phyloP scores from a whole-genome alignment of 1,139 yeast species.

The Candida mesenterica region DNA sequence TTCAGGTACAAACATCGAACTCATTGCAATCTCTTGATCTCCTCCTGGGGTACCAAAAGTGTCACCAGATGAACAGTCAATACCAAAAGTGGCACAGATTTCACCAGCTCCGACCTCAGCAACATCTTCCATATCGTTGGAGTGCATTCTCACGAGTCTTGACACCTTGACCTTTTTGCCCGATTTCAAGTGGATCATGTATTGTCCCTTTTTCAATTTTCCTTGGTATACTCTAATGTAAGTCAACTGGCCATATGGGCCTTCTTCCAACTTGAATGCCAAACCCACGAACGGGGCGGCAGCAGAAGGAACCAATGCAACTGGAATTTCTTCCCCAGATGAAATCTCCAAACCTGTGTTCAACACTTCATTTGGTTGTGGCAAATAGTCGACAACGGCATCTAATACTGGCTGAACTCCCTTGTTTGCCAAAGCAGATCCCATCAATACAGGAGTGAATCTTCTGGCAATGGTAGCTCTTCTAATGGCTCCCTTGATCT shows the following conservation, averaged over 20 bases:
- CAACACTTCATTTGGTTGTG: slow-evolving; percentile 89
- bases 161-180: slow-evolving; percentile 94
- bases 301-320: slow-evolving; percentile 72
- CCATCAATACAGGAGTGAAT: slow-evolving; percentile 98
- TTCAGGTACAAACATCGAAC: slow-evolving; percentile 97
- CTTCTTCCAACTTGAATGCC: slow-evolving; percentile 98
- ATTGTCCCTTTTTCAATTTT: slow-evolving; percentile 82
- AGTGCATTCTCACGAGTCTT: slow-evolving; percentile 97
- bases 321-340: slow-evolving; percentile 59
- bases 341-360: slow-evolving; percentile 84
- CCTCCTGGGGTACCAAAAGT: slow-evolving; percentile 79
- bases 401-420: slow-evolving; percentile 95
- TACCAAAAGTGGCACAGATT: slow-evolving; percentile 98
- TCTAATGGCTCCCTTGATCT: slow-evolving; percentile 85
- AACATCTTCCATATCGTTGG: slow-evolving; percentile 97
- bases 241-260: slow-evolving; percentile 95
- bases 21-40: slow-evolving; percentile 77
- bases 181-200: slow-evolving; percentile 83
- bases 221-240: slow-evolving; percentile 98
- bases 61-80: slow-evolving; percentile 99
- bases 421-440: slow-evolving; percentile 94
- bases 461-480: slow-evolving; percentile 95
- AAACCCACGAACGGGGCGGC: slow-evolving; percentile 86
- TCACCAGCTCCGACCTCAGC: slow-evolving; percentile 97
- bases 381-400: slow-evolving; percentile 93